Evolutionary conservation across 2,329 filamentous ascomycete genomes (phyloP).

Genomic region (Triangularia verruculosa): DNA sequence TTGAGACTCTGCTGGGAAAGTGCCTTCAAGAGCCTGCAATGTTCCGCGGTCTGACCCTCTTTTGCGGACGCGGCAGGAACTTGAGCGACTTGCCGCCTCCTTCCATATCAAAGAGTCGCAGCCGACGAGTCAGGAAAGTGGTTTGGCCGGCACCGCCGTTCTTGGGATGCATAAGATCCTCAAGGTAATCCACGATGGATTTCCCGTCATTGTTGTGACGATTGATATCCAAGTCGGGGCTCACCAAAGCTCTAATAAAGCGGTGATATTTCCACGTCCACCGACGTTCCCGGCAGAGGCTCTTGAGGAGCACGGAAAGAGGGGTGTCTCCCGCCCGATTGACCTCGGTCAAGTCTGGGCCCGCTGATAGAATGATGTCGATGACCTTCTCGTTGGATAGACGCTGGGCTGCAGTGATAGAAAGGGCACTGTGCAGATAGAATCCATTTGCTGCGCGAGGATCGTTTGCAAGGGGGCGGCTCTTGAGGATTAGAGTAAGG

Average conservation of each 20-base stretch:
- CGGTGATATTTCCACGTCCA: conserved; percentile 19
- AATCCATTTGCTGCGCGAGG: conserved; percentile 11
- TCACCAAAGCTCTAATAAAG: conserved; percentile 16
- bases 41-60: conserved; percentile 7
- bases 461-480: conserved; percentile 12
- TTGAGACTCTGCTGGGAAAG: neutral
- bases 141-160: conserved; percentile 2
- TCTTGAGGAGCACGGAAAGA: conserved; percentile 16
- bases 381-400: conserved; percentile 17
- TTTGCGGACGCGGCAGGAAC: conserved; percentile 17
- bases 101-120: conserved; percentile 12
- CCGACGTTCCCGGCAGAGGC: conserved; percentile 7
- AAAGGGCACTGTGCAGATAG: conserved; percentile 17
- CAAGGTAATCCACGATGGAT: conserved; percentile 16
- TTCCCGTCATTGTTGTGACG: conserved; percentile 12
- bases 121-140: conserved; percentile 16
- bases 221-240: conserved; percentile 18
- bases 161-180: conserved; percentile 12
- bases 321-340: conserved; percentile 17
- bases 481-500: conserved; percentile 15
- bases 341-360: conserved; percentile 14
- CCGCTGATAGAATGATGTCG: conserved; percentile 12
- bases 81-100: conserved; percentile 12
- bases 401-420: conserved; percentile 2
- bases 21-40: neutral